phyloP scores from a whole-genome alignment of 2,329 filamentous ascomycete genomes.

The Dactylellina haptotyla region DNA sequence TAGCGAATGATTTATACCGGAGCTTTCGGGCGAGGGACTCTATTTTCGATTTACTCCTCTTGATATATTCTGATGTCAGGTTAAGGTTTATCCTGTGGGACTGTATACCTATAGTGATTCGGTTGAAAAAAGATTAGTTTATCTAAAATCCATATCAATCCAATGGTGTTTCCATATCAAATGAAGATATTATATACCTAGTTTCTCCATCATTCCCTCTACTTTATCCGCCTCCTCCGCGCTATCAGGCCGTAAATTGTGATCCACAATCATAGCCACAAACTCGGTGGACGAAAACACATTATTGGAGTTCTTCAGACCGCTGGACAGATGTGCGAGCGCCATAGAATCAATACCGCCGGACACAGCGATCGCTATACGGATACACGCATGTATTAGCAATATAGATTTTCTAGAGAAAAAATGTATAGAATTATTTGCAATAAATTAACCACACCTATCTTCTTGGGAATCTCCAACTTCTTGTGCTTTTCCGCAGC shows the following conservation, averaged over 20 bases:
- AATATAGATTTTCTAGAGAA: neutral
- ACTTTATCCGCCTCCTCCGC: slow-evolving; percentile 67
- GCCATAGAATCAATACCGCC: slow-evolving; percentile 99
- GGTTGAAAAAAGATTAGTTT: no score
- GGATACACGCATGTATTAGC: neutral
- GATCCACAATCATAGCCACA: slow-evolving; percentile 65
- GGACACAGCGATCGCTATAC: slow-evolving; percentile 79
- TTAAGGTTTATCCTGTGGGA: neutral
- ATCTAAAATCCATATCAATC: no score
- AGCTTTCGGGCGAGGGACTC: slow-evolving; percentile 10
- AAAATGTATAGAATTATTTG: neutral
- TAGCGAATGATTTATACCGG: slow-evolving; percentile 25
- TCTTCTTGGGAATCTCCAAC: slow-evolving; percentile 20
- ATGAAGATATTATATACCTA: slow-evolving; percentile 14
- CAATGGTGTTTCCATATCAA: no score
- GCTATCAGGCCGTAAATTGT: slow-evolving; percentile 67
- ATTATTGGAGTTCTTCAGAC: slow-evolving; percentile 59
- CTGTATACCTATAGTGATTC: neutral
- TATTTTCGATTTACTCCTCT: neutral
- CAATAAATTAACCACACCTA: slow-evolving; percentile 20
- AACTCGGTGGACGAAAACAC: slow-evolving; percentile 25
- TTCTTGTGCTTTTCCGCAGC: neutral
- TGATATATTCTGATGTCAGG: neutral
- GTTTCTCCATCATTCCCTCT: slow-evolving; percentile 58
- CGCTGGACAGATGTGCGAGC: slow-evolving; percentile 77